A percentile compares a stretch with the other conserved stretches of the same genome.
phyloP scores from a whole-genome alignment of 2,329 filamentous ascomycete genomes.

The Celoporthe dispersa region DNA sequence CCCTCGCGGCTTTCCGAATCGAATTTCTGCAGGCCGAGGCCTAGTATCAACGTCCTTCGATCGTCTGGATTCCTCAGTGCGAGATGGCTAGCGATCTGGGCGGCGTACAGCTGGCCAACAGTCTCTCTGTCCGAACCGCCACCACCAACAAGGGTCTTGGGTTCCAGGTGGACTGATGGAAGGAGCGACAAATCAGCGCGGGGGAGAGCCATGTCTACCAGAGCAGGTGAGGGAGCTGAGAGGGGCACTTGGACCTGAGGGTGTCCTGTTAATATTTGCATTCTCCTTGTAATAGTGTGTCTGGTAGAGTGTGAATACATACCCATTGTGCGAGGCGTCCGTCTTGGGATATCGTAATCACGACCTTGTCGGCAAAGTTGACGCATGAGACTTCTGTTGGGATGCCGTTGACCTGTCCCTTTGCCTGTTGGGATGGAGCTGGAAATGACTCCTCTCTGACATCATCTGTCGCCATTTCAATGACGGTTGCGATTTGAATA shows the following conservation, averaged over 20 bases:
- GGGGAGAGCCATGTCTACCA: conserved; percentile 63
- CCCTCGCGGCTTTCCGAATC: conserved; percentile 54
- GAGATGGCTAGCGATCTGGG: conserved; percentile 84
- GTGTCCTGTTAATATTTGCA: conserved; percentile 29
- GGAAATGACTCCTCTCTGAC: conserved; percentile 67
- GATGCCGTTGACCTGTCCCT: conserved; percentile 67
- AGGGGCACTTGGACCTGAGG: conserved; percentile 78
- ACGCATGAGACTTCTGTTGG: conserved; percentile 74
- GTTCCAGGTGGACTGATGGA: conserved; percentile 80
- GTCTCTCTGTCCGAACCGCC: conserved; percentile 80
- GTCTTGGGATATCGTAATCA: conserved; percentile 86
- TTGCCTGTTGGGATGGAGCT: conserved; percentile 62
- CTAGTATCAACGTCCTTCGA: conserved; percentile 63
- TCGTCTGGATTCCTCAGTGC: conserved; percentile 71
- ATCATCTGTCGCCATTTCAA: conserved; percentile 7
- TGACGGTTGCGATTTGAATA: neutral
- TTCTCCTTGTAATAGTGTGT: conserved; percentile 28
- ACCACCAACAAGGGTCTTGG: conserved; percentile 84
- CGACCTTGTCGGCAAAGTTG: conserved; percentile 85
- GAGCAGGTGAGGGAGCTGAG: conserved; percentile 66
- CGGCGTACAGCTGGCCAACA: conserved; percentile 84
- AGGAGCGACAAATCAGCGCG: conserved; percentile 57
- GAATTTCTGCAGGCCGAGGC: conserved; percentile 59
- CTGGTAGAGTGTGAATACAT: conserved; percentile 36
- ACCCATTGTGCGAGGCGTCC: conserved; percentile 93